A percentile compares a stretch with the other conserved stretches of the same genome.
These are phyloP conservation scores for Xylaria flabelliformis DNA, from an alignment of 495 filamentous ascomycete genomes.

Conservation along the genomic window DNA sequence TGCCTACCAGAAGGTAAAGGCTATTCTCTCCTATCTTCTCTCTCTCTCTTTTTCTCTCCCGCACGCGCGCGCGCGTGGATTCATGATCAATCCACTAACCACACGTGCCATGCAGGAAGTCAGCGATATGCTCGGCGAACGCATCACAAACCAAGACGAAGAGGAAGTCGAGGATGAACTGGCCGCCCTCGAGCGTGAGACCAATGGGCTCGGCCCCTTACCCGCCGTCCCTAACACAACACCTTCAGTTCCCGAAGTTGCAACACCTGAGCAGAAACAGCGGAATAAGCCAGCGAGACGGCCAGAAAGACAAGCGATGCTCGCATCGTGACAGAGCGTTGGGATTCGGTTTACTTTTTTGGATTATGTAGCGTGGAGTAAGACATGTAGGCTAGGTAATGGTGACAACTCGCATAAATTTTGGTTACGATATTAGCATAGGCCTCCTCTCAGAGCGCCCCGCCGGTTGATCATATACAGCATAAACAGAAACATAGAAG, in stretches of 20 bases:
- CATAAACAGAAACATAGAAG: slow-evolving; percentile 6
- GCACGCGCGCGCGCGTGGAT: no score
- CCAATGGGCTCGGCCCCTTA: slow-evolving; percentile 54
- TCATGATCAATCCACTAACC: neutral
- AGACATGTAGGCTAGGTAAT: neutral
- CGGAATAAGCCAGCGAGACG: slow-evolving; percentile 42
- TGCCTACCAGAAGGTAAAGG: slow-evolving; percentile 78
- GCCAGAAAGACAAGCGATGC: slow-evolving; percentile 51
- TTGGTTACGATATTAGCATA: slow-evolving; percentile 19
- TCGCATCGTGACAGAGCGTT: slow-evolving; percentile 43
- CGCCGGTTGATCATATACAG: slow-evolving; percentile 3
- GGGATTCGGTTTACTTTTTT: slow-evolving; percentile 8
- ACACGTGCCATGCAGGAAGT: slow-evolving; percentile 67
- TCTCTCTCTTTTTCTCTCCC: neutral
- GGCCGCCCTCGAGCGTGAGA: slow-evolving; percentile 75
- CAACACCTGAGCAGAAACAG: slow-evolving; percentile 14
- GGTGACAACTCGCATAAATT: slow-evolving; percentile 1
- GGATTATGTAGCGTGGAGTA: slow-evolving; percentile 17
- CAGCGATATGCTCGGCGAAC: slow-evolving; percentile 84
- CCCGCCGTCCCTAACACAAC: slow-evolving; percentile 66
- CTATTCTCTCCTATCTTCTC: neutral
- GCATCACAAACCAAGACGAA: slow-evolving; percentile 90
- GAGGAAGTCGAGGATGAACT: slow-evolving; percentile 98
- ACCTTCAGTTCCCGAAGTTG: slow-evolving; percentile 35
- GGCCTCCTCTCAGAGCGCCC: neutral